Evolutionary conservation across 208 protist species (phyloP), one percentile per base, ranked within the genome.

Genomic region (Acanthamoeba castellanii): DNA sequence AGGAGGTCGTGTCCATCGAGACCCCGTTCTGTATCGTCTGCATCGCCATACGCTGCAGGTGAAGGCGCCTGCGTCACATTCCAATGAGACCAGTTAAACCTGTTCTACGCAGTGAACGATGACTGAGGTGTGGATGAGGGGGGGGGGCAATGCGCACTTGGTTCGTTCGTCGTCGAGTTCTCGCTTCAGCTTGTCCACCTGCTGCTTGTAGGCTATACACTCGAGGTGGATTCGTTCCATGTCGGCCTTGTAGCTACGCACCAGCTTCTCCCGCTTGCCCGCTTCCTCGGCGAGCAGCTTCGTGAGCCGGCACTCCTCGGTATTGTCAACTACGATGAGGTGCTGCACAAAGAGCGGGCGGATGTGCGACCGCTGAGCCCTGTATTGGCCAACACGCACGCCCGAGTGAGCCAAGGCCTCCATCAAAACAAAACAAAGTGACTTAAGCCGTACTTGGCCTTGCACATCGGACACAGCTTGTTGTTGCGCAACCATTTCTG

Each of bases 151-250:
- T 27, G 14, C 72, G 18, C 27, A 81, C 72, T 81, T 81, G 8
- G 72, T 81, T 13, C 72, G 72, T 50, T 81, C 72, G 25, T 81
- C 72, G 72, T 81, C 42, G 72, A 81, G 72, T 16, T 81, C 72
- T 5, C 16, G 2, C 72, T 81, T 81, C 25, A 81, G 72, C 9
- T 47, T 37, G 34, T 81, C 72, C 4, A 81, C 42, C 72, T 30
- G 30, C 20, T 81, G 72, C 32, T 22, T 37, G 30, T 81, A 47
- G 72, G 72, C 72, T 20, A 50, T 37, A 22, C 72, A 81, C 30
- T 81, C 72, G 37, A 81, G 42, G 13, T 81, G 72, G 18, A 81
- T 6, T 34, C 20, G 2, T 34, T 81, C 72, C 32, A 81, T 37
- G 34, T 81, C 72, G 1, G 2, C 7, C 22, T 25, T 37, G 18